A percentile compares a stretch with the other conserved stretches of the same genome.
Evolutionary conservation across 495 filamentous ascomycete genomes (phyloP).

Genomic region (Penicillium bovifimosum): DNA sequence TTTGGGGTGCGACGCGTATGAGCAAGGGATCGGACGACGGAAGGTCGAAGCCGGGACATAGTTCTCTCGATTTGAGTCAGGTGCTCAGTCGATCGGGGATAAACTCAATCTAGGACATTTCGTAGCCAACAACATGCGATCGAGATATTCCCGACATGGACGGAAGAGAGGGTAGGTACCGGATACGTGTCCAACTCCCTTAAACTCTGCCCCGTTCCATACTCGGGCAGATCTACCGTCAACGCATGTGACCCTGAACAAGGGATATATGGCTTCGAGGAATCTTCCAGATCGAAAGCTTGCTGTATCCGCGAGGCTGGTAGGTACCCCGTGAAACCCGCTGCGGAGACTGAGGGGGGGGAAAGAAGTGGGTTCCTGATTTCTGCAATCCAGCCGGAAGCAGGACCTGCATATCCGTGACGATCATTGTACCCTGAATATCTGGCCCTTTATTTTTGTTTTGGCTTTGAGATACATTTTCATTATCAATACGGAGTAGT

Average conservation of each 20-base stretch:
- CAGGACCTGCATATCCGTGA: conserved; percentile 22
- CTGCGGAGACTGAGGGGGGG: conserved; percentile 7
- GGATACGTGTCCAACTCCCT: neutral
- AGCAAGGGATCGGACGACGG: conserved; percentile 23
- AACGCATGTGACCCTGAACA: conserved; percentile 11
- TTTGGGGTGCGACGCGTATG: conserved; percentile 7
- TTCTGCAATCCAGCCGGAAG: conserved; percentile 19
- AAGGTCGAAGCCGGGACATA: conserved; percentile 15
- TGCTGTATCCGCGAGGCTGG: conserved; percentile 2
- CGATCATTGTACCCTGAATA: conserved; percentile 10
- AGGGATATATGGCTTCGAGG: conserved; percentile 7
- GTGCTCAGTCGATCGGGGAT: conserved; percentile 11
- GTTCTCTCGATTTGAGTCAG: conserved; percentile 20
- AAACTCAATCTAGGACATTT: conserved; percentile 16
- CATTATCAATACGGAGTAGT: neutral
- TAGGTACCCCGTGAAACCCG: neutral
- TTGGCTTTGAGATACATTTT: neutral
- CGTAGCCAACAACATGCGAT: conserved; percentile 6
- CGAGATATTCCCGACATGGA: neutral
- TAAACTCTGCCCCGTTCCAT: neutral
- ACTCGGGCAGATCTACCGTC: neutral
- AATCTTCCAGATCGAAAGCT: conserved; percentile 6
- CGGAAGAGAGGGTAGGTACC: neutral
- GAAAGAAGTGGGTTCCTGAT: conserved; percentile 5
- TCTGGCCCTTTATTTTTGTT: neutral